Evolutionary conservation across 2,329 filamentous ascomycete species (phyloP).

Genomic region (Spiromastix sp.): DNA sequence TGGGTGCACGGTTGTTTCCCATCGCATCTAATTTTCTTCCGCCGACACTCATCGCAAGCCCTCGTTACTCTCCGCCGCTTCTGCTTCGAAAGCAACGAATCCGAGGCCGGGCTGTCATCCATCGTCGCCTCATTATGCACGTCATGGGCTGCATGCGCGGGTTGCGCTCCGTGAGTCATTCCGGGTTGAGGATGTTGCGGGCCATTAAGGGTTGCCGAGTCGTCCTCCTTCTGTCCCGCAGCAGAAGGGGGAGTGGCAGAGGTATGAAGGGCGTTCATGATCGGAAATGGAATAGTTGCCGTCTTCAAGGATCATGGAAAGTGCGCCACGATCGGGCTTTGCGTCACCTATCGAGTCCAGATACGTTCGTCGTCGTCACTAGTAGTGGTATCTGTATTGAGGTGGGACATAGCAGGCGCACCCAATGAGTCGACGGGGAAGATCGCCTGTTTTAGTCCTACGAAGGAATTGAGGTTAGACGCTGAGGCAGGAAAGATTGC

Average conservation of each 20-base stretch:
- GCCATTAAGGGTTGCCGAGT: background rate
- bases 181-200: background rate
- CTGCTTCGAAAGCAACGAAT: slow-evolving; percentile 47
- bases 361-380: slow-evolving; percentile 12
- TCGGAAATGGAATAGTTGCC: slow-evolving; percentile 1
- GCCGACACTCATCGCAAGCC: slow-evolving; percentile 71
- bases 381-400: slow-evolving; percentile 5
- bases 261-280: slow-evolving; percentile 2
- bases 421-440: no score
- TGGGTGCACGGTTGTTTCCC: slow-evolving; percentile 86
- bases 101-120: slow-evolving; percentile 14
- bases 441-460: no score
- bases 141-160: background rate
- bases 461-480: no score
- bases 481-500: no score
- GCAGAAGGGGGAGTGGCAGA: background rate
- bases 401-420: slow-evolving; percentile 12
- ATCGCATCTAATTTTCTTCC: slow-evolving; percentile 83
- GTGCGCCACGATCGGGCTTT: slow-evolving; percentile 10
- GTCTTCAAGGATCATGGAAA: no score
- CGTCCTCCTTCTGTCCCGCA: background rate
- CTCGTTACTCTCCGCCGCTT: slow-evolving; percentile 69
- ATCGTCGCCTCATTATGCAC: no score
- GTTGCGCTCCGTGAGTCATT: background rate
- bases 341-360: background rate